Percentiles rank a stretch among this genome's conserved stretches.
Evolutionary conservation across 2,329 filamentous ascomycete genomes (phyloP).

Genomic region (Rutstroemia sp.): DNA sequence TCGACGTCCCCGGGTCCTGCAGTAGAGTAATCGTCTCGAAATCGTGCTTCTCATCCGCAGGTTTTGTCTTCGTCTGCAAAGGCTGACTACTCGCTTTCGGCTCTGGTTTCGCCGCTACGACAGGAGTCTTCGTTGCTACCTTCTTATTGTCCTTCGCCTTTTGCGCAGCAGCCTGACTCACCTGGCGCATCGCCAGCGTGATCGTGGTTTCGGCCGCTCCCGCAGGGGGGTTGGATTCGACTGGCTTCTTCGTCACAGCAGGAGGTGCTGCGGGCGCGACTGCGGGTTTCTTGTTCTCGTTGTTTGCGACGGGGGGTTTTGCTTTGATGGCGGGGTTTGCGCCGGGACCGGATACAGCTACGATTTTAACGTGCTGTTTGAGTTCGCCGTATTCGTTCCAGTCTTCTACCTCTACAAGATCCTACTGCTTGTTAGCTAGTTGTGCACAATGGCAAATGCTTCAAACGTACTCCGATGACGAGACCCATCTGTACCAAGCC

Average conservation of each 20-base stretch:
- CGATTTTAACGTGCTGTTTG: conserved; percentile 57
- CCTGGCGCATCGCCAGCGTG: conserved; percentile 42
- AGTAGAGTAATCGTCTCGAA: conserved; percentile 15
- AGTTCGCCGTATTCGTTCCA: conserved; percentile 99
- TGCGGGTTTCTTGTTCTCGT: conserved; percentile 29
- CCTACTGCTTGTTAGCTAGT: conserved; percentile 44
- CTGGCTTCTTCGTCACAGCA: conserved; percentile 11
- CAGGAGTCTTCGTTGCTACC: conserved; percentile 12
- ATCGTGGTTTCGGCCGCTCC: conserved; percentile 23
- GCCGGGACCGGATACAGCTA: conserved; percentile 13
- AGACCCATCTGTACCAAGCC: conserved; percentile 80
- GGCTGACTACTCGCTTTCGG: background rate
- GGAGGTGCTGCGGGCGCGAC: conserved; percentile 20
- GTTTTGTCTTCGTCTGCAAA: conserved; percentile 14
- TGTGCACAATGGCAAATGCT: background rate
- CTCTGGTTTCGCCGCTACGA: background rate
- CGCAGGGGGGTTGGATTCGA: conserved; percentile 12
- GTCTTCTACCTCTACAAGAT: conserved; percentile 89
- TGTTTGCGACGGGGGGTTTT: conserved; percentile 24
- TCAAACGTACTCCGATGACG: conserved; percentile 69
- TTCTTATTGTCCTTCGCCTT: conserved; percentile 55
- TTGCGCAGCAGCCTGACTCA: conserved; percentile 58
- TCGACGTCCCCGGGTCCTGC: conserved; percentile 26
- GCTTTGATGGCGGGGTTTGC: conserved; percentile 12
- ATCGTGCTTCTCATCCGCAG: conserved; percentile 8